These are phyloP conservation scores for Sordariomycetes sp. DNA, from an alignment of 2,329 filamentous ascomycete genomes.

Conservation along the genomic window DNA sequence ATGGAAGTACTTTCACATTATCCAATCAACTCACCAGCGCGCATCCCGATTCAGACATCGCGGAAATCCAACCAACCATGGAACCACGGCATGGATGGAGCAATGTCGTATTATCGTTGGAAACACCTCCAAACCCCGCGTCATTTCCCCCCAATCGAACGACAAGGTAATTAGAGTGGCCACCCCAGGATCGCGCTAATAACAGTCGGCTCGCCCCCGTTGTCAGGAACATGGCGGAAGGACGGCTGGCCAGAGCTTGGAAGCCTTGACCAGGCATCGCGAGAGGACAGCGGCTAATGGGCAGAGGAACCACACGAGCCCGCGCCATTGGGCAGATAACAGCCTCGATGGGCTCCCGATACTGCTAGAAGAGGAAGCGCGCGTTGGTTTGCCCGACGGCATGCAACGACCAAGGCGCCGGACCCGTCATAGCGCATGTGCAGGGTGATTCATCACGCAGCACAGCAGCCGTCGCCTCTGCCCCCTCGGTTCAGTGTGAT, in stretches of 20 bases:
- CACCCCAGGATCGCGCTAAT: not conserved
- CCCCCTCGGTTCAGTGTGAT: not conserved
- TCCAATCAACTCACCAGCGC: not conserved
- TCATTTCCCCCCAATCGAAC: not conserved
- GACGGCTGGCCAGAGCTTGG: not conserved
- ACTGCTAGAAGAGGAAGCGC: not conserved
- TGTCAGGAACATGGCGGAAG: not conserved
- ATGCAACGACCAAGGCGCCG: not conserved
- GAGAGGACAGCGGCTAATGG: not conserved
- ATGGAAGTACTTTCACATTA: not conserved
- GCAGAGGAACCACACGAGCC: not conserved
- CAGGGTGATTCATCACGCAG: not conserved
- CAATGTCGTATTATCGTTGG: not conserved
- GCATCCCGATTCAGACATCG: not conserved
- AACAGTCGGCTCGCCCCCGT: not conserved
- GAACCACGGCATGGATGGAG: not conserved
- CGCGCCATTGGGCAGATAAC: not conserved
- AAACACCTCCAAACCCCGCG: not conserved
- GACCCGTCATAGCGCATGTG: not conserved
- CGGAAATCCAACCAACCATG: not conserved
- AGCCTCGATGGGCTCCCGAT: not conserved
- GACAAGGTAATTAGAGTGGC: not conserved
- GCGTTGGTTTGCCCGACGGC: not conserved
- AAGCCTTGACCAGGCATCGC: not conserved
- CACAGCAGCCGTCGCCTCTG: not conserved